Evolutionary conservation across 352 stramenopile genomes (phyloP).

Genomic region (Blastocystis hominis): DNA sequence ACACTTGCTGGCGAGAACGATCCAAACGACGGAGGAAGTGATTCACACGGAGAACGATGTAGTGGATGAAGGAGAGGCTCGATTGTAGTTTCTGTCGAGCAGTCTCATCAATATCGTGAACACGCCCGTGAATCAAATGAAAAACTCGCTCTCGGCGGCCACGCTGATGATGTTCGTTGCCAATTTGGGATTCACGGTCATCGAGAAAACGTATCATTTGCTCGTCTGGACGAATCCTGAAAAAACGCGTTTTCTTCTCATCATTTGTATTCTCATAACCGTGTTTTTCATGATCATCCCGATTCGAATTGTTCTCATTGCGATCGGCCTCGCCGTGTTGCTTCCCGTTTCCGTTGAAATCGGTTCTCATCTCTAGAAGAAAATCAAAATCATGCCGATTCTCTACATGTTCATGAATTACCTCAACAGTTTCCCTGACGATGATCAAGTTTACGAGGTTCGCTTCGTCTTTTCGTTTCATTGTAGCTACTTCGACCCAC

Average conservation of each 20-base stretch:
- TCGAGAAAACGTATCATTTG: constrained; percentile 3
- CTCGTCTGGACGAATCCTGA: background rate
- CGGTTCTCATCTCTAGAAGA: background rate
- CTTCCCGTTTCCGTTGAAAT: background rate
- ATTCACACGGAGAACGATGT: background rate
- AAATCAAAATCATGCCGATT: background rate
- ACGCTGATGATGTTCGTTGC: background rate
- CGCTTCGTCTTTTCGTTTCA: background rate
- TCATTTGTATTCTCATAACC: background rate
- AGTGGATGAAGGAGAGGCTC: background rate
- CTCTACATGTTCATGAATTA: background rate
- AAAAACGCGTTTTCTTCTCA: background rate
- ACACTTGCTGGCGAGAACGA: background rate
- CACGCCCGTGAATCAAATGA: constrained; percentile 35
- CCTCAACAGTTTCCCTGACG: constrained; percentile 7
- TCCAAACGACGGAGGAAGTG: background rate
- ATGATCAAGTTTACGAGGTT: constrained; percentile 1
- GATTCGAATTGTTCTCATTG: background rate
- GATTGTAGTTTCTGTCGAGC: background rate
- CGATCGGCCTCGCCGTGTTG: background rate
- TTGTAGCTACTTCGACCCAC: background rate
- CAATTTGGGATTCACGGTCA: background rate
- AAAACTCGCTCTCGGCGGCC: background rate
- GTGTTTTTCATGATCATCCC: background rate
- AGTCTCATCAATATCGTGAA: background rate